Conservation (phyloP, 1,284 basidiomycete genomes). For the Microbotryum scabiosae region DNA sequence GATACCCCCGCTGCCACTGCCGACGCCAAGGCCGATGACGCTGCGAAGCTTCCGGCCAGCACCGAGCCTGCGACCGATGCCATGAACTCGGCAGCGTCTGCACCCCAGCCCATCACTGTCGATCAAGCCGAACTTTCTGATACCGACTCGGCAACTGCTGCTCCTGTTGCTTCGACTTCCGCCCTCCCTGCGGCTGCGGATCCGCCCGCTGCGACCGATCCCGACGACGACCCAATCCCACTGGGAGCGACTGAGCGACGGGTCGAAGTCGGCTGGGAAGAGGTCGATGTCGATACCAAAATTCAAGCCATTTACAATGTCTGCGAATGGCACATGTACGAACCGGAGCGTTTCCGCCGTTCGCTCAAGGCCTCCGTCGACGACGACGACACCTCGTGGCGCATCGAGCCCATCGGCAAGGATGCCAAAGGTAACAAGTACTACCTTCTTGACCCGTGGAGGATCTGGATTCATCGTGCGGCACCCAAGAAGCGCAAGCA, state of each 20-base stretch:
- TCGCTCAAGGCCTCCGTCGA: constrained; percentile 35
- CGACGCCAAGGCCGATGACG: too few species aligned
- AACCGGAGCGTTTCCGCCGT: constrained; percentile 46
- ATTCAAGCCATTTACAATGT: constrained; percentile 43
- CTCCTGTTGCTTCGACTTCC: too few species aligned
- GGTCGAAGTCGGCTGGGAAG: constrained; percentile 41
- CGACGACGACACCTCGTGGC: constrained; percentile 44
- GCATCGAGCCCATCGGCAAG: constrained; percentile 77
- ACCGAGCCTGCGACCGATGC: too few species aligned
- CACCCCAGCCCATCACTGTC: too few species aligned
- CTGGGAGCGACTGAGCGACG: constrained; percentile 35
- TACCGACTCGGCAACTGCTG: too few species aligned
- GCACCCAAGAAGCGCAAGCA: constrained; percentile 35
- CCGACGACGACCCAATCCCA: constrained; percentile 21
- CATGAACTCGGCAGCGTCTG: too few species aligned
- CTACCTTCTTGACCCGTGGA: constrained; percentile 80
- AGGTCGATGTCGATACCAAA: constrained; percentile 45
- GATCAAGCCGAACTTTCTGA: too few species aligned
- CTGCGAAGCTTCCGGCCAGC: too few species aligned
- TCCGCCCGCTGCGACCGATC: constrained; percentile 2
- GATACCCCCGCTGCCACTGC: too few species aligned
- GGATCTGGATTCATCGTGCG: constrained; percentile 69
- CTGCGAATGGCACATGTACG: constrained; percentile 51
- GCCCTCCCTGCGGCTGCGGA: background rate
- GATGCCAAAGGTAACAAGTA: constrained; percentile 73